A percentile compares a stretch with the other conserved stretches of the same genome.
These are phyloP conservation scores for Yamadazyma spencermartinsiae DNA, from an alignment of 1,139 yeast genomes.

Conservation along the genomic window DNA sequence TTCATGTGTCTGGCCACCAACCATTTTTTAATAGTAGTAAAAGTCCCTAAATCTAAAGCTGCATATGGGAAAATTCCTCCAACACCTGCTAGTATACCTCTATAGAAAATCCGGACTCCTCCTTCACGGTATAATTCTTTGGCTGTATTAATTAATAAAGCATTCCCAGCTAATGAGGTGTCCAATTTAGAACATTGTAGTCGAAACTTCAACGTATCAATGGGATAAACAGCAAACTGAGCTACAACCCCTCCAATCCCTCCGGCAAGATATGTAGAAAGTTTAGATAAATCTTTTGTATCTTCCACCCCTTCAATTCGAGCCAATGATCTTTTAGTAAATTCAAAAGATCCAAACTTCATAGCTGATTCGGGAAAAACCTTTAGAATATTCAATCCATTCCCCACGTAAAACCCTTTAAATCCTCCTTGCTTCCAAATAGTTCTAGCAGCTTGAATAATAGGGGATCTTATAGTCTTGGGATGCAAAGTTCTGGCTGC, in stretches of 20 bases:
- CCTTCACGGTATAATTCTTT: conserved; percentile 76
- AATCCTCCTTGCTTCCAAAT: conserved; percentile 89
- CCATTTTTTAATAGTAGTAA: conserved; percentile 79
- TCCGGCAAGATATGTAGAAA: conserved; percentile 87
- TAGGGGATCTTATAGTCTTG: conserved; percentile 60
- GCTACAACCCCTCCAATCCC: conserved; percentile 95
- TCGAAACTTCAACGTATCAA: conserved; percentile 91
- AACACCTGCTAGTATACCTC: conserved; percentile 86
- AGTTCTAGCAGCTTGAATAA: conserved; percentile 76
- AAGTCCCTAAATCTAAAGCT: conserved; percentile 92
- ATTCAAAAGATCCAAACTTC: conserved; percentile 94
- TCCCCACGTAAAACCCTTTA: conserved; percentile 87
- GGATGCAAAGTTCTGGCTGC: conserved; percentile 24
- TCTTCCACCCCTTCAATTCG: conserved; percentile 74
- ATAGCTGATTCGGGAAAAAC: conserved; percentile 98
- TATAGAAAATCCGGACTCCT: conserved; percentile 74
- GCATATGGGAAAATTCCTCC: conserved; percentile 97
- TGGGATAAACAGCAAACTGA: conserved; percentile 90
- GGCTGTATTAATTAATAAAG: conserved; percentile 65
- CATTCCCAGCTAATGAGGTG: conserved; percentile 57
- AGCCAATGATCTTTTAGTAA: conserved; percentile 78
- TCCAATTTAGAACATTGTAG: conserved; percentile 76
- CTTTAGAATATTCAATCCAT: conserved; percentile 88
- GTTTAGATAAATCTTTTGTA: conserved; percentile 67
- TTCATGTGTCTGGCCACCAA: conserved; percentile 66